Base-by-base conservation (phyloP, 352 stramenopile species). In the Elongisporangium prolatum region DNA sequence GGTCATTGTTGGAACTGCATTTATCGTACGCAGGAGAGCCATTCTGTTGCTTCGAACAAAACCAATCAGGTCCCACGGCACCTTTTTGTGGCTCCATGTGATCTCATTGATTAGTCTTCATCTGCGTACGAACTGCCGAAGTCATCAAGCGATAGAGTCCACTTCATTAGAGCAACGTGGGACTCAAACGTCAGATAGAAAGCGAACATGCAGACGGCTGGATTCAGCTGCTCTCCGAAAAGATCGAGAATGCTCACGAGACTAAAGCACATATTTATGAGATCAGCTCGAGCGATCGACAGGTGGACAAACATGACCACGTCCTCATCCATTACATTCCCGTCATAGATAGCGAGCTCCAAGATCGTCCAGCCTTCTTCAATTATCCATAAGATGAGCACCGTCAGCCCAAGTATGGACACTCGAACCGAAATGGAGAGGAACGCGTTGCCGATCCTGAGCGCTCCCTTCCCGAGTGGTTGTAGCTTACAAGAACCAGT, bases 381-480 rank as follows among this genome's bases (percentile, higher is more conserved):
- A 2, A 75, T 4, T 44, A 67, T 65, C 61, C 70, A 80, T 3
- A 68, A 72, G 3, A 64, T 8, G 0, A 77, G 21, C n/a, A 80
- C 59, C 1, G 74, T 16, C 0, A 65, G 20, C 1, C 64, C 65
- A 1, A 62, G 61, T 2, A 68, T 0, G 11, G 68, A 55, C 0
- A 77, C 48, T 4, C 48, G 60, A 21, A 56, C 54, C 0, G 68
- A 79, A 14, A 77, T 47, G 6, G 70, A 67, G 11, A 72, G 53
- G 38, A 81, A 81, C 0, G 72, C 69, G 34, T 77, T 70, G 6
- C 70, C 70, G 11, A 82, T 68, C 72, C 72, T 77, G 13, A 79
- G 10, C 53, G 76, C 77, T 0, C 72, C 69, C 5, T 47, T 52
- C 1, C 56, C 21, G 77, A 1, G 21, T 72, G 78, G 14, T 64